Evolutionary conservation across 2,329 filamentous ascomycete species (phyloP).

Genomic region (Botrytis byssoidea): DNA sequence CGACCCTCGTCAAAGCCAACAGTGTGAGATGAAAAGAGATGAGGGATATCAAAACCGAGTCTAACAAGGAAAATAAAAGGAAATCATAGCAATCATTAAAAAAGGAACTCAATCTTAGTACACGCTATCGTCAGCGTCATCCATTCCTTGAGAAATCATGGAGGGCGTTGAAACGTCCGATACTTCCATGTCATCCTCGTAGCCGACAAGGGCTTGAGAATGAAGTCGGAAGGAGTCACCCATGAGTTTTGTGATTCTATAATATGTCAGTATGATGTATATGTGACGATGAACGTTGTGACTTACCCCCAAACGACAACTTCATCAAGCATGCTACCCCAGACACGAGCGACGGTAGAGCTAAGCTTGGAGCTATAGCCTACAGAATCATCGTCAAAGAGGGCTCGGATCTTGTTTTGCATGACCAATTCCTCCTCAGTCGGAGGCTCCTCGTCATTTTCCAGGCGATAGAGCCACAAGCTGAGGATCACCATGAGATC

Average conservation of each 20-base stretch:
- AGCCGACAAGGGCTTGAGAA: slow-evolving; percentile 89
- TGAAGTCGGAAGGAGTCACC: slow-evolving; percentile 97
- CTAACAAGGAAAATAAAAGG: slow-evolving; percentile 39
- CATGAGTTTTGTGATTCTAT: slow-evolving; percentile 88
- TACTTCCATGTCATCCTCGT: slow-evolving; percentile 78
- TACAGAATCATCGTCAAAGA: slow-evolving; percentile 89
- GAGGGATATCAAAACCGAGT: slow-evolving; percentile 37
- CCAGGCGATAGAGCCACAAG: slow-evolving; percentile 96
- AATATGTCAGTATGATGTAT: slow-evolving; percentile 45
- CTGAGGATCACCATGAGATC: slow-evolving; percentile 98
- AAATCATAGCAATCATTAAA: slow-evolving; percentile 46
- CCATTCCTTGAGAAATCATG: slow-evolving; percentile 69
- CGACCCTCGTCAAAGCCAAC: slow-evolving; percentile 33
- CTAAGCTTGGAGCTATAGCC: slow-evolving; percentile 80
- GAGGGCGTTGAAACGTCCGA: slow-evolving; percentile 68
- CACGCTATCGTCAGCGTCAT: slow-evolving; percentile 64
- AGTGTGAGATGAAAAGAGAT: slow-evolving; percentile 34
- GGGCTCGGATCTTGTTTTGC: slow-evolving; percentile 87
- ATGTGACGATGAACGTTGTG: not conserved
- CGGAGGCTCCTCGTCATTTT: slow-evolving; percentile 94
- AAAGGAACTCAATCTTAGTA: slow-evolving; percentile 46
- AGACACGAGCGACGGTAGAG: slow-evolving; percentile 90
- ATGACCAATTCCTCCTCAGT: slow-evolving; percentile 80
- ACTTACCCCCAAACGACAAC: slow-evolving; percentile 99
- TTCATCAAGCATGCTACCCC: slow-evolving; percentile 97